Percentiles rank a stretch among this genome's conserved stretches.
These are phyloP conservation scores for Alloteropsis angusta DNA, from an alignment of 202 grass and related monocot species.

Conservation along the genomic window DNA sequence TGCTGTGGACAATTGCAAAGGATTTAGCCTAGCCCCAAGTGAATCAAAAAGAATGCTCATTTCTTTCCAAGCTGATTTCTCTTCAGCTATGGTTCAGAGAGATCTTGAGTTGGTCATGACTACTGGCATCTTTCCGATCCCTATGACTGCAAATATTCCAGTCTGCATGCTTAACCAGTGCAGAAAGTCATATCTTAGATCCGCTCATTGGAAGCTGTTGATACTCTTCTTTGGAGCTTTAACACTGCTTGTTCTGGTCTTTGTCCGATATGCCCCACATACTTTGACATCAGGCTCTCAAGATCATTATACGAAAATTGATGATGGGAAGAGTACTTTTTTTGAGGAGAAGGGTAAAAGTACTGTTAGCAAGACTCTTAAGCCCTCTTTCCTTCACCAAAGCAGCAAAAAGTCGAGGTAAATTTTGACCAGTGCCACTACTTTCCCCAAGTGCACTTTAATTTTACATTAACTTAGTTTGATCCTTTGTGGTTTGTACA, in stretches of 20 bases:
- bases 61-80: constrained; percentile 68
- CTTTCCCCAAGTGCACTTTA: background rate
- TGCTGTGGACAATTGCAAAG: constrained; percentile 46
- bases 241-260: constrained; percentile 43
- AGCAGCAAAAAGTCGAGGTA: constrained; percentile 74
- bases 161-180: constrained; percentile 64
- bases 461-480: constrained; percentile 18
- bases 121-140: constrained; percentile 72
- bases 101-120: constrained; percentile 76
- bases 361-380: constrained; percentile 34
- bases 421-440: background rate
- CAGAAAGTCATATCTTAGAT: constrained; percentile 48
- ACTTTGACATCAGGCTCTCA: constrained; percentile 27
- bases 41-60: constrained; percentile 63
- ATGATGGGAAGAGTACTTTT: constrained; percentile 23
- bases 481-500: constrained; percentile 21
- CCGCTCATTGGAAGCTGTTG: constrained; percentile 43
- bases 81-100: constrained; percentile 64
- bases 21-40: constrained; percentile 70
- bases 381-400: constrained; percentile 40
- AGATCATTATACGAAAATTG: constrained; percentile 47
- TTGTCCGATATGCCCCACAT: constrained; percentile 35
- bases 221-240: constrained; percentile 46
- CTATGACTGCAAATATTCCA: constrained; percentile 76
- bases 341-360: constrained; percentile 19